These are phyloP conservation scores for Cyclotella distinguenda DNA, from an alignment of 108 stramenopile species.

Conservation along the genomic window DNA sequence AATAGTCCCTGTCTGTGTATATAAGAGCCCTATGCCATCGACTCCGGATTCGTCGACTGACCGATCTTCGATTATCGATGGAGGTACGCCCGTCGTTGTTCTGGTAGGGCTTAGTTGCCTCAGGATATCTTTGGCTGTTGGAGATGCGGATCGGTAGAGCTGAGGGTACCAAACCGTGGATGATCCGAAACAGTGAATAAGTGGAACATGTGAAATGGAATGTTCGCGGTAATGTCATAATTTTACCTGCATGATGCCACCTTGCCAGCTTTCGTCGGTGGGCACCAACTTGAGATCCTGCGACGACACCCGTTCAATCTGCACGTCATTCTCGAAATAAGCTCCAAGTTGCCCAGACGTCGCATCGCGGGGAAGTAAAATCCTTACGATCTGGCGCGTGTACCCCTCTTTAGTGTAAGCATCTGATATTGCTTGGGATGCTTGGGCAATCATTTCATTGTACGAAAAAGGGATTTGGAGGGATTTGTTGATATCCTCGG, in stretches of 20 bases:
- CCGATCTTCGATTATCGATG: constrained; percentile 78
- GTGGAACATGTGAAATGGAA: background rate
- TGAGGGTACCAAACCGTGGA: background rate
- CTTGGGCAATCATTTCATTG: constrained; percentile 75
- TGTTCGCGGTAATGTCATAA: background rate
- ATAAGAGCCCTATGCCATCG: constrained; percentile 81
- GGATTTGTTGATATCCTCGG: constrained; percentile 20
- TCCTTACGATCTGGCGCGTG: constrained; percentile 71
- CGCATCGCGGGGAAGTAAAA: constrained; percentile 72
- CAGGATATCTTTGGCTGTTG: constrained; percentile 62
- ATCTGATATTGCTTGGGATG: constrained; percentile 63
- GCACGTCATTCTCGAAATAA: constrained; percentile 60
- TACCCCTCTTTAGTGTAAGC: constrained; percentile 52
- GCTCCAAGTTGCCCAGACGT: constrained; percentile 56
- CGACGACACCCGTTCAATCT: background rate
- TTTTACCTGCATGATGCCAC: constrained; percentile 82
- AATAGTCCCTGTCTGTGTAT: constrained; percentile 51
- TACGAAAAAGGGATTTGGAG: constrained; percentile 69
- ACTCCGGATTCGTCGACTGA: constrained; percentile 84
- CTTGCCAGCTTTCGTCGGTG: constrained; percentile 88
- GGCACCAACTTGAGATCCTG: constrained; percentile 63
- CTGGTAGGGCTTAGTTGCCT: constrained; percentile 39
- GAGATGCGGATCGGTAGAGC: constrained; percentile 73
- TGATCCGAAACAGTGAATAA: background rate
- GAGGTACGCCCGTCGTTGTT: constrained; percentile 60